Evolutionary conservation across 345 rosid species (phyloP), one percentile per base, ranked within the genome.

Genomic region (Salix viminalis): DNA sequence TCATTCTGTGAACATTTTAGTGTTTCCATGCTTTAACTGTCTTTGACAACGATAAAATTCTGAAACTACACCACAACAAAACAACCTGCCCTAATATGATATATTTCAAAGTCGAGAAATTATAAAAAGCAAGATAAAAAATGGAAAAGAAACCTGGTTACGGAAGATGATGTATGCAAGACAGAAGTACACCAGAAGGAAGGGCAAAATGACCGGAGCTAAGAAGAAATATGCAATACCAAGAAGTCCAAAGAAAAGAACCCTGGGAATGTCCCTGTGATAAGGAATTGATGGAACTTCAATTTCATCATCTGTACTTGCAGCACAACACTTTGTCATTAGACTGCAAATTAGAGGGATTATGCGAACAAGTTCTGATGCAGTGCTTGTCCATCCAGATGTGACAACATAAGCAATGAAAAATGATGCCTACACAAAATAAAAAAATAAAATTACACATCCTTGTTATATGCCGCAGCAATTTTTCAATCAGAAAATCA

Each of bases 321-420:
- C 81, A 72, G 79, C 71, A 37, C 84, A 90, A 52, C 96, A 92
- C 82, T 86, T 85, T 34, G 77, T 85, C 8, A 87, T 66, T 56
- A 87, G 82, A 83, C 87, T 85, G 76, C 88, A 84, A 69, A 90
- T 76, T 76, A 95, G 78, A 36, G 97, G 97, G 85, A 90, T 76
- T 65, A 93, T 82, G 14, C 93, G 97, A 73, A 91, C 90, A 84
- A 95, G 97, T 81, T 95, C 99, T 1, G 96, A 87, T 44, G 92
- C 84, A 75, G 90, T 80, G 85, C 93, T 87, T 0, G 99, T 93
- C 99, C 99, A 95, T 81, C 99, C 98, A 15, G 97, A 90, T 50
- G 99, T 95, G 46, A 95, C 99, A 7, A 91, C 99, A 77, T 95
- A 95, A 39, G 99, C 94, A 60, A 95, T 84, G 83, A 95, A 93